These are phyloP conservation scores for Proliferodiscus dingleyae DNA, from an alignment of 2,329 filamentous ascomycete genomes.

Conservation along the genomic window DNA sequence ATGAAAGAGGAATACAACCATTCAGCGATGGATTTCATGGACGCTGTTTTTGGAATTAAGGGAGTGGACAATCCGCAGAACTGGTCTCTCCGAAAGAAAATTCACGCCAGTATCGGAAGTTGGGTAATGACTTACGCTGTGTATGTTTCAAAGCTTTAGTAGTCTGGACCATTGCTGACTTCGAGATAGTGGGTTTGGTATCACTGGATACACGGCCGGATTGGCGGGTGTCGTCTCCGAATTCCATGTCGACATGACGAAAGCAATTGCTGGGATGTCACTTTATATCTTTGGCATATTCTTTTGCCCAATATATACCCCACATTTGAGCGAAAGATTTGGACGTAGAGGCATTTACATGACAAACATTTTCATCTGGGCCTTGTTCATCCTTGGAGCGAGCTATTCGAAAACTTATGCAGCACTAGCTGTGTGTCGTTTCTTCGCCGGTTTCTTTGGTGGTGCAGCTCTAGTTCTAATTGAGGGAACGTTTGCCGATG, in stretches of 20 bases:
- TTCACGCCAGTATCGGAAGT: neutral
- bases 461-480: neutral
- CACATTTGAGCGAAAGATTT: neutral
- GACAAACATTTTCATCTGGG: neutral
- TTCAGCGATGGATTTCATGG: neutral
- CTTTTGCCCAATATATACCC: neutral
- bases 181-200: neutral
- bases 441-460: neutral
- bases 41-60: neutral
- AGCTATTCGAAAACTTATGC: neutral
- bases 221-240: neutral
- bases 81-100: neutral
- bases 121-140: neutral
- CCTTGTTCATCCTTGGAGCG: neutral
- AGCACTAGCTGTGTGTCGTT: neutral
- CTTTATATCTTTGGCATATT: neutral
- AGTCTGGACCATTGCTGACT: neutral
- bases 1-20: neutral
- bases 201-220: neutral
- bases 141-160: neutral
- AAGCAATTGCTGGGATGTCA: neutral
- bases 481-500: neutral
- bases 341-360: neutral
- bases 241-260: neutral
- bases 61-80: neutral